Evolutionary conservation across 805 yeast species (phyloP).

Genomic region (Starmerella cellae): DNA sequence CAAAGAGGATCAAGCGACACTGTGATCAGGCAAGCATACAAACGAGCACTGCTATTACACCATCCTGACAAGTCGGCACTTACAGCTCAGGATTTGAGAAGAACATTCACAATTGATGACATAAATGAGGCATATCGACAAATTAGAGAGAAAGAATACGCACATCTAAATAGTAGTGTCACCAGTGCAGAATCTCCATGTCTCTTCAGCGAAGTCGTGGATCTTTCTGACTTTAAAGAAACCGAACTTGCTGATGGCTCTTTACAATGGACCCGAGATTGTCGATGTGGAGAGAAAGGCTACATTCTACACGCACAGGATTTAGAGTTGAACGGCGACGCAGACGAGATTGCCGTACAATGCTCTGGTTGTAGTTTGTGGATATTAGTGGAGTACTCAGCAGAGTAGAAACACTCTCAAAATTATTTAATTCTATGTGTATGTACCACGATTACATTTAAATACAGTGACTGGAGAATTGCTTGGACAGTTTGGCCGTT

Average conservation of each 20-base stretch:
- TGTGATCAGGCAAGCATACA: conserved; percentile 50
- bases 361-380: conserved; percentile 77
- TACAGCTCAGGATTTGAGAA: not conserved
- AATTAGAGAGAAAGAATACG: conserved; percentile 18
- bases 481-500: no score
- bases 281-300: conserved; percentile 34
- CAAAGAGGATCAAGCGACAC: conserved; percentile 30
- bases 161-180: conserved; percentile 24
- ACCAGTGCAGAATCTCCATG: not conserved
- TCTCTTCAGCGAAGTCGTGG: conserved; percentile 49
- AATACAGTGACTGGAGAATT: no score
- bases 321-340: conserved; percentile 41
- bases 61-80: conserved; percentile 64
- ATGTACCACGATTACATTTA: no score
- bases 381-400: conserved; percentile 53
- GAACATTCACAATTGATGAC: conserved; percentile 28
- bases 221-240: conserved; percentile 39
- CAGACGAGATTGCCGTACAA: conserved; percentile 59
- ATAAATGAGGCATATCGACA: conserved; percentile 55
- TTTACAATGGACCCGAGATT: conserved; percentile 24
- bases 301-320: conserved; percentile 50
- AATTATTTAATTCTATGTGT: no score
- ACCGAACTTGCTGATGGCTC: conserved; percentile 16
- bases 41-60: conserved; percentile 38
- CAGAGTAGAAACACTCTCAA: not conserved